Percentiles rank a stretch among this genome's conserved stretches.
Evolutionary conservation across 805 yeast genomes (phyloP).

Genomic region (Saccharomycopsis capsularis): DNA sequence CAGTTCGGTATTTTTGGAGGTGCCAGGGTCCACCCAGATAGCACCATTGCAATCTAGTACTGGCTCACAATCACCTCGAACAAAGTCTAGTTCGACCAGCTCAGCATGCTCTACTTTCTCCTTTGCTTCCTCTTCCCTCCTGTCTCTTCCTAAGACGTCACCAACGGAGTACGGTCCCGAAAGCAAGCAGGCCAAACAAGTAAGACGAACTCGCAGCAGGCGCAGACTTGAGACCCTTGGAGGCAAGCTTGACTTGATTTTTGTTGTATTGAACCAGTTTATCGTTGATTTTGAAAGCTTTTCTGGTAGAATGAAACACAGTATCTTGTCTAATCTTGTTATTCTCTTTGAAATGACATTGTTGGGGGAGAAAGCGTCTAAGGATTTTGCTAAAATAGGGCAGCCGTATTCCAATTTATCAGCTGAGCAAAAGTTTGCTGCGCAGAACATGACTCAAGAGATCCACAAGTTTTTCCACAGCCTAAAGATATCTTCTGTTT

Average conservation of each 20-base stretch:
- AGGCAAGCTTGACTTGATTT: slow-evolving; percentile 3
- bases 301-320: not conserved
- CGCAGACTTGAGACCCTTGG: not conserved
- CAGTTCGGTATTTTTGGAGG: no score
- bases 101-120: no score
- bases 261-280: not conserved
- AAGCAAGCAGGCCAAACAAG: not conserved
- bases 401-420: not conserved
- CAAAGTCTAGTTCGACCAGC: not conserved
- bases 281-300: slow-evolving; percentile 4
- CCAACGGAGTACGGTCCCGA: not conserved
- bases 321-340: not conserved
- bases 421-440: not conserved
- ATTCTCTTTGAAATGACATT: no score
- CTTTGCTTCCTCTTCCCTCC: no score
- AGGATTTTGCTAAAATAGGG: not conserved
- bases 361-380: no score
- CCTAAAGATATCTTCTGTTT: no score
- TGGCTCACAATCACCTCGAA: not conserved
- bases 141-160: no score
- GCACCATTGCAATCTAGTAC: not conserved
- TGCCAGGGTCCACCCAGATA: not conserved
- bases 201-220: not conserved
- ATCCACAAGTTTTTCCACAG: no score
- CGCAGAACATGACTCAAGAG: no score